Base-by-base conservation (phyloP, 495 filamentous ascomycete genomes). In the Oidiodendron maius region DNA sequence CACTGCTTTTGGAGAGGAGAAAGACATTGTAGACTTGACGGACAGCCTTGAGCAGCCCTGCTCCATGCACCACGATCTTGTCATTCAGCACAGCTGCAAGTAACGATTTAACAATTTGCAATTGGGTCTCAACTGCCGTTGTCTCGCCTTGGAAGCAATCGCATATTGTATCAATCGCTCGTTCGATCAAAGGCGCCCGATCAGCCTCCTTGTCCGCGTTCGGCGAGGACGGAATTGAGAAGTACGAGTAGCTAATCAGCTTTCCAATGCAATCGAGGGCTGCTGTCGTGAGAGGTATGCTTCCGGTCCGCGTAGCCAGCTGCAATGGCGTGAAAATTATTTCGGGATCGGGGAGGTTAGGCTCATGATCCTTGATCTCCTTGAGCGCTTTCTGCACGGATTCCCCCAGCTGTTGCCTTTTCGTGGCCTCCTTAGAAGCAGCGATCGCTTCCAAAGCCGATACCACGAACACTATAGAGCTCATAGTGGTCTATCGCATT, bases 11-110 rank as follows among this genome's bases (percentile, higher is more conserved):
- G 40, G 90, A 96, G 28, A 96, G 79, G 30, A 99, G 74, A 65
- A 99, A 99, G 56, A 99, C 91, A 64, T 96, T 99, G 72, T 99
- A 99, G 39, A 95, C 93, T 61, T 95, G 89, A 46, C 94, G 86
- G 41, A 99, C 89, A n/a, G 94, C 93, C 72, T 99, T 99, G 37
- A 99, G 68, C 50, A 99, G 74, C 51, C 94, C 94, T 37, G 93
- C 91, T 44, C 94, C 94, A 67, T 99, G 94, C 1, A 99, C 94
- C 36, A 99, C 86, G 37, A 96, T 91, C 64, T 97, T 97, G 68
- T 99, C 94, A 55, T 97, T 97, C 57, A 97, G 64, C 5, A 99
- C 91, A 2, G 94, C 94, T 16, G 94, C 91, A 21, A 99, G 72
- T 48, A 99, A 71, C 0, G 93, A 96, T 68, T 96, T 95, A 61